phyloP scores from a whole-genome alignment of 2,329 filamentous ascomycete genomes.

The Xylaria digitata region DNA sequence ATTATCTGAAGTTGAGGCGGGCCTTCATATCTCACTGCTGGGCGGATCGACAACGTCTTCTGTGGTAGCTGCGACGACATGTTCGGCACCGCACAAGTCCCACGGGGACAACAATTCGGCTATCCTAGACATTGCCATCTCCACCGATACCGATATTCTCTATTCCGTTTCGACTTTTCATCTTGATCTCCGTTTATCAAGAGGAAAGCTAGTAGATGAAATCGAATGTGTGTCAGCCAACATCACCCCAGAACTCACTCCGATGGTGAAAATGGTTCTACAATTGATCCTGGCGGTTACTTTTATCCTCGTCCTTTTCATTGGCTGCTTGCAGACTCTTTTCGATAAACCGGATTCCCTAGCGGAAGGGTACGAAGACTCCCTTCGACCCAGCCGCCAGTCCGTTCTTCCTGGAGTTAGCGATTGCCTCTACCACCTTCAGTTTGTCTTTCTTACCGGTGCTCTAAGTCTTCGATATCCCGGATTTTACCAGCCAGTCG shows the following conservation, averaged over 20 bases:
- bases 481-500: not conserved
- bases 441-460: not conserved
- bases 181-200: not conserved
- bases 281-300: not conserved
- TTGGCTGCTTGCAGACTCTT: not conserved
- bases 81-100: not conserved
- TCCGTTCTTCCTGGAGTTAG: slow-evolving; percentile 1
- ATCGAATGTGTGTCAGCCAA: slow-evolving; percentile 6
- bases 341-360: not conserved
- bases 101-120: not conserved
- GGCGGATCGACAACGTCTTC: not conserved
- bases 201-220: not conserved
- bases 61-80: not conserved
- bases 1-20: not conserved
- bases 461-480: slow-evolving; percentile 1
- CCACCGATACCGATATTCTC: slow-evolving; percentile 1
- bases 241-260: not conserved
- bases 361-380: not conserved
- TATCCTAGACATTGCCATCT: not conserved
- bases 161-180: not conserved
- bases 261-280: not conserved
- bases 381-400: not conserved
- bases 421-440: slow-evolving; percentile 4
- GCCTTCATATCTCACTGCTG: slow-evolving; percentile 5
- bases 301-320: not conserved